These are phyloP conservation scores for Astragalus membranaceus DNA, from an alignment of 306 rosid genomes.

Conservation along the genomic window DNA sequence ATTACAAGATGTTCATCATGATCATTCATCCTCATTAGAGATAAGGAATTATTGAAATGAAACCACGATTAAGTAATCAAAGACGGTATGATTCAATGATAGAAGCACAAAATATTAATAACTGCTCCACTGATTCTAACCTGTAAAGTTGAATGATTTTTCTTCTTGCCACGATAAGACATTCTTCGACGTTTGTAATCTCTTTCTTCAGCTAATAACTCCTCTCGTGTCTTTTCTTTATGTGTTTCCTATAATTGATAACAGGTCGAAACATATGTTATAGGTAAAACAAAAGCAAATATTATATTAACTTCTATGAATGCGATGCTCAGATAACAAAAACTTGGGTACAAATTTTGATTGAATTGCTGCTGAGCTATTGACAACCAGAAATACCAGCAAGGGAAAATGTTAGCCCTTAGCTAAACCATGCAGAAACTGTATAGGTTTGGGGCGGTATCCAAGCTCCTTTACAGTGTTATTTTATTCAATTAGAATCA, in stretches of 20 bases:
- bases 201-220: conserved; percentile 89
- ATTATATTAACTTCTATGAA: conserved; percentile 4
- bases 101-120: conserved; percentile 12
- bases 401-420: no score
- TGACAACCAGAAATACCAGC: neutral
- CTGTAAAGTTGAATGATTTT: conserved; percentile 61
- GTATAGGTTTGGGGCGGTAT: no score
- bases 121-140: conserved; percentile 33
- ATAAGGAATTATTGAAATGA: neutral
- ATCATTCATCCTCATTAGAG: neutral
- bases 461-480: no score
- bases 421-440: no score
- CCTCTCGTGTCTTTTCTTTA: conserved; percentile 74
- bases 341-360: neutral
- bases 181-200: conserved; percentile 92
- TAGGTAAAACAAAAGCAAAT: neutral
- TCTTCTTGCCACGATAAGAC: conserved; percentile 95
- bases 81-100: neutral
- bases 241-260: conserved; percentile 44
- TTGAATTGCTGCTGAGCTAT: neutral
- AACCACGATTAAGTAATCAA: neutral
- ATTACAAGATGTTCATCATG: neutral
- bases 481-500: no score
- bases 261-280: neutral
- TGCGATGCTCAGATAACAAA: neutral